Base-by-base conservation (phyloP, 257 asterid species). In the Nicotiana paniculata region DNA sequence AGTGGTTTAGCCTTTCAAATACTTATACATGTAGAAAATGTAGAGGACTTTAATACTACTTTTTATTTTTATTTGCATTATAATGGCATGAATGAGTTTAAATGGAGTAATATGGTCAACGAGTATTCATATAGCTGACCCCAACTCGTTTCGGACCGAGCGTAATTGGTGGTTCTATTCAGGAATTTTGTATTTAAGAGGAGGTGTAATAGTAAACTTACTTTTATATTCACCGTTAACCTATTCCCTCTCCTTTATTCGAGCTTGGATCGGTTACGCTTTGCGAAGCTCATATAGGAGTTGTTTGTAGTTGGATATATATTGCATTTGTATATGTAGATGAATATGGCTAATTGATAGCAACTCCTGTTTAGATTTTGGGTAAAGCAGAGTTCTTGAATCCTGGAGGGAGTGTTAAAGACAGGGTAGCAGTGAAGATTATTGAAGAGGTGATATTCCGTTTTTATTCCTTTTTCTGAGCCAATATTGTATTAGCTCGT, bases 351-450 rank as follows among this genome's bases (percentile, higher is more conserved):
- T 75, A 51, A 75, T 51, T 26, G 46, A 51, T 51, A 9, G 62
- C 65, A 39, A 79, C 70, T 75, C 32, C 58, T 61, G 54, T 61
- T 82, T 86, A 96, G 99, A 96, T 96, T 88, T 81, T 92, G 81
- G 99, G 98, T 28, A 96, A 96, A 84, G 98, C 98, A 10, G 99
- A 96, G 89, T 96, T 96, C 86, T 86, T 94, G 86, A 96, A 96
- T 81, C 99, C 99, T 18, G 98, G 99, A 46, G 99, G 99, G 62
- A 96, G 98, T 82, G 98, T 96, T 62, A 94, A 96, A 87, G 99
- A 96, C 80, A 90, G 98, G 85, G 97, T 94, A 59, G 98, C 98
- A 0, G 94, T 96, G 70, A 90, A 94, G 86, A 93, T 96, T 82
- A 90, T 96, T 80, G 91, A 96, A 91, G 99, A 96, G 97, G 98